Percentiles rank a stretch among this genome's conserved stretches.
These are phyloP conservation scores for Aspergillus conjunctus DNA, from an alignment of 495 filamentous ascomycete genomes.

Conservation along the genomic window DNA sequence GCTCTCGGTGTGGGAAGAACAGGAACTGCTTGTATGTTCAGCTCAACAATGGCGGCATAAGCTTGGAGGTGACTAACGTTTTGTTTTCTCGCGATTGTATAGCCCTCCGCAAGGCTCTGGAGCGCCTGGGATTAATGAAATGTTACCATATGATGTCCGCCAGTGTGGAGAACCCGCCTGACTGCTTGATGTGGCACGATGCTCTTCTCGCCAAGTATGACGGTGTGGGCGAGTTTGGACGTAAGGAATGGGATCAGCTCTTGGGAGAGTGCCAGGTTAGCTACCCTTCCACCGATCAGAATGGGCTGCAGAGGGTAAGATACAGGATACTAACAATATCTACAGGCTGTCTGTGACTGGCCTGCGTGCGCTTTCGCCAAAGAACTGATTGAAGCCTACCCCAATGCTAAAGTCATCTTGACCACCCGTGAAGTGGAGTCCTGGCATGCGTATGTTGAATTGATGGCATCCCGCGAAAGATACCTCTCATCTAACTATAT, in stretches of 20 bases:
- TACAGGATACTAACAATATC: conserved; percentile 16
- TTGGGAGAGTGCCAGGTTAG: conserved; percentile 61
- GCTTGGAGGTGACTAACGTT: conserved; percentile 49
- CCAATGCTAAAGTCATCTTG: conserved; percentile 69
- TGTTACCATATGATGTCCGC: conserved; percentile 70
- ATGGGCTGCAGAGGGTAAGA: neutral
- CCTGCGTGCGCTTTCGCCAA: conserved; percentile 66
- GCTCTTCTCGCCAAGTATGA: conserved; percentile 67
- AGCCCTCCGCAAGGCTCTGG: conserved; percentile 62
- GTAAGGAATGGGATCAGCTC: conserved; percentile 68
- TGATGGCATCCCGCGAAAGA: neutral
- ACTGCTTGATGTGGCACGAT: conserved; percentile 65
- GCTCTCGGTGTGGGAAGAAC: conserved; percentile 64
- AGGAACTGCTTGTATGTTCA: conserved; percentile 64
- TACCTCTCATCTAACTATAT: neutral
- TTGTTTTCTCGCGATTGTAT: conserved; percentile 1
- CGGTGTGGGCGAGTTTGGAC: conserved; percentile 60
- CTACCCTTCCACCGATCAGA: neutral
- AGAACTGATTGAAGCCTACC: conserved; percentile 69
- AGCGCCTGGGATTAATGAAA: conserved; percentile 61
- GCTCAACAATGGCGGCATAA: neutral
- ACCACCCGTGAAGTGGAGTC: conserved; percentile 62
- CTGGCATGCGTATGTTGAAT: conserved; percentile 52
- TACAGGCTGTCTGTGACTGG: conserved; percentile 63
- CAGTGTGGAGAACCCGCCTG: conserved; percentile 60